These are phyloP conservation scores for Mycena metata DNA, from an alignment of 768 basidiomycete species.

Conservation along the genomic window DNA sequence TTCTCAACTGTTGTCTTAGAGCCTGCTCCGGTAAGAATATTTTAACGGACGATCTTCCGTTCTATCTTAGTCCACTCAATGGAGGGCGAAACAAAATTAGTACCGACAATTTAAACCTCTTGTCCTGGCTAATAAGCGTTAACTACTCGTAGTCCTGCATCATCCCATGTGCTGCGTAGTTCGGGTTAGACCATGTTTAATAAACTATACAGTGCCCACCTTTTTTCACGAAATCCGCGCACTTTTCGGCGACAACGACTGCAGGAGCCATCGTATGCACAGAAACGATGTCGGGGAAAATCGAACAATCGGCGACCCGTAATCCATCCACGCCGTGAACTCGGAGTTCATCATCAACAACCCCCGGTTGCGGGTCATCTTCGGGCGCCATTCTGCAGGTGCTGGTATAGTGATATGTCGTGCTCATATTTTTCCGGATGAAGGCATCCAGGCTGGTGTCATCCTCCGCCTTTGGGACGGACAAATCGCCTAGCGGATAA, in stretches of 20 bases:
- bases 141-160: no score
- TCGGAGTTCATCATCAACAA: conserved; percentile 59
- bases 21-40: no score
- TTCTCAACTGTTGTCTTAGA: no score
- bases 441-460: conserved; percentile 50
- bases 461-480: conserved; percentile 43
- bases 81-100: no score
- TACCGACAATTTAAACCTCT: no score
- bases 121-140: no score
- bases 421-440: conserved; percentile 39
- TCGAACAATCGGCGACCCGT: conserved; percentile 54
- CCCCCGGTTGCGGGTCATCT: conserved; percentile 49
- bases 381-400: conserved; percentile 52
- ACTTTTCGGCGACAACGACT: conserved; percentile 54
- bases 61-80: no score
- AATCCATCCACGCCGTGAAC: conserved; percentile 62
- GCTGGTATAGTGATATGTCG: conserved; percentile 53
- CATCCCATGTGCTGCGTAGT: no score
- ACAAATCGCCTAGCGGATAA: conserved; percentile 44
- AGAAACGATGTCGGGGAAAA: conserved; percentile 48
- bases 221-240: conserved; percentile 43
- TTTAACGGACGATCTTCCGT: no score
- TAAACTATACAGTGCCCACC: not conserved
- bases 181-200: no score
- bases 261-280: conserved; percentile 52